A percentile compares a stretch with the other conserved stretches of the same genome.
phyloP scores from a whole-genome alignment of 352 stramenopile genomes.

The Globisporangium irregulare region DNA sequence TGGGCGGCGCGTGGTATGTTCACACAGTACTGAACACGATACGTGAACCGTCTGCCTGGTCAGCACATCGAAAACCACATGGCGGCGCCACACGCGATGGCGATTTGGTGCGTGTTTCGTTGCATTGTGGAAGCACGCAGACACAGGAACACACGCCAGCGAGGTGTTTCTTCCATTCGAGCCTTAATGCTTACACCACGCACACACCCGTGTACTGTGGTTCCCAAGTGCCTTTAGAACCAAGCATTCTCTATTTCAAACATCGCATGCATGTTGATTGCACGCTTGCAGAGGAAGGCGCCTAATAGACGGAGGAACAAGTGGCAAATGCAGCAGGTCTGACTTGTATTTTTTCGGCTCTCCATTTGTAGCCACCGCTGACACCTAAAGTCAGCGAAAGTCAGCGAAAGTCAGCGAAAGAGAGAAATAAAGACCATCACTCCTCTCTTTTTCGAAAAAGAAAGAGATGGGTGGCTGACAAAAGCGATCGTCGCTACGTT shows the following conservation, averaged over 20 bases:
- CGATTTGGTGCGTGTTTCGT: not conserved
- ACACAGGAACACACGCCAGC: not conserved
- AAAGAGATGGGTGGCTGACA: not conserved
- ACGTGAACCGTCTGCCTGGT: not conserved
- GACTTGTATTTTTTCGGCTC: too few relatives aligned
- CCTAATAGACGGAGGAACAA: not conserved
- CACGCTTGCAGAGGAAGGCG: not conserved
- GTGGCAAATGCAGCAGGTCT: not conserved
- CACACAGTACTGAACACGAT: not conserved
- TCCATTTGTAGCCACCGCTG: not conserved
- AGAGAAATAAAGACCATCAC: not conserved
- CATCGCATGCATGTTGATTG: not conserved
- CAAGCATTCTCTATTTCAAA: not conserved
- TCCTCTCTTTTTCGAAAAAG: not conserved
- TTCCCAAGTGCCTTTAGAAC: not conserved
- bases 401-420: not conserved
- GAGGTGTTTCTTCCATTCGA: not conserved
- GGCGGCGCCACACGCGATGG: not conserved
- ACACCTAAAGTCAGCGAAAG: not conserved
- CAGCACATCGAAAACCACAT: not conserved
- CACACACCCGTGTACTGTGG: not conserved
- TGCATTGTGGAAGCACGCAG: not conserved
- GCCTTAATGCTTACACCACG: not conserved
- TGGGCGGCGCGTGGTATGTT: not conserved
- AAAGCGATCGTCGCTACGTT: not conserved